phyloP scores from a whole-genome alignment of 768 basidiomycete genomes.

The Candolleomyces eurysporus region DNA sequence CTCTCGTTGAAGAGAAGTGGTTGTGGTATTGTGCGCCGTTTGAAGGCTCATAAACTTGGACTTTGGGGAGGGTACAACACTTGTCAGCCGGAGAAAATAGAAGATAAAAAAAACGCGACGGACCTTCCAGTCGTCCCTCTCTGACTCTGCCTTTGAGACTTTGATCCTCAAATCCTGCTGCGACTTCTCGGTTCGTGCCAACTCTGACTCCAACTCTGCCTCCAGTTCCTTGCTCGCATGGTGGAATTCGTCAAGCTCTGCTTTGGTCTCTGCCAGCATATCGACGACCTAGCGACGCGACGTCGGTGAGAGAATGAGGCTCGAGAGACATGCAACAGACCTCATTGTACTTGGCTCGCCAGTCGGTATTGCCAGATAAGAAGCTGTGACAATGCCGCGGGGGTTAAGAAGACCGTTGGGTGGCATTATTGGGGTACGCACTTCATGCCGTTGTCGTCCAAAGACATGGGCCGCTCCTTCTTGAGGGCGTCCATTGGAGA shows the following conservation, averaged over 20 bases:
- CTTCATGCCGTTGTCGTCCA: conserved; percentile 68
- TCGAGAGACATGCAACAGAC: conserved; percentile 22
- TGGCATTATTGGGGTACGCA: conserved; percentile 28
- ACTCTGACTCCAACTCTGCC: conserved; percentile 88
- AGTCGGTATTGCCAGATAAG: conserved; percentile 56
- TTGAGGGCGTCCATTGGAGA: conserved; percentile 56
- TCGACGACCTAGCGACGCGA: conserved; percentile 53
- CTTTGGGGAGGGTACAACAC: conserved; percentile 32
- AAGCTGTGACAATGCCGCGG: conserved; percentile 40
- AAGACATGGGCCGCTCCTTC: conserved; percentile 57
- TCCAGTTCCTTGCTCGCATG: conserved; percentile 88
- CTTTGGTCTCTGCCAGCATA: conserved; percentile 79
- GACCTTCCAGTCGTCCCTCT: conserved; percentile 94
- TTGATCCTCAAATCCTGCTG: conserved; percentile 79
- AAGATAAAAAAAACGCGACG: conserved; percentile 19
- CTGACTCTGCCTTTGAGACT: conserved; percentile 64
- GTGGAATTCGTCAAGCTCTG: conserved; percentile 86
- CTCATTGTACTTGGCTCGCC: conserved; percentile 79
- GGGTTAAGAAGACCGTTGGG: conserved; percentile 15
- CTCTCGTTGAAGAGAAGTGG: conserved; percentile 88
- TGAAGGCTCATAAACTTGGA: conserved; percentile 85
- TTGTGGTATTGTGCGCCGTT: conserved; percentile 87
- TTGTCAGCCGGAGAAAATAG: conserved; percentile 1
- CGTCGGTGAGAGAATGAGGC: not conserved
- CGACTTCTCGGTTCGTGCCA: conserved; percentile 83